Evolutionary conservation across 371 early-diverging fungal genomes (phyloP).

Genomic region (Zychaea mexicana): DNA sequence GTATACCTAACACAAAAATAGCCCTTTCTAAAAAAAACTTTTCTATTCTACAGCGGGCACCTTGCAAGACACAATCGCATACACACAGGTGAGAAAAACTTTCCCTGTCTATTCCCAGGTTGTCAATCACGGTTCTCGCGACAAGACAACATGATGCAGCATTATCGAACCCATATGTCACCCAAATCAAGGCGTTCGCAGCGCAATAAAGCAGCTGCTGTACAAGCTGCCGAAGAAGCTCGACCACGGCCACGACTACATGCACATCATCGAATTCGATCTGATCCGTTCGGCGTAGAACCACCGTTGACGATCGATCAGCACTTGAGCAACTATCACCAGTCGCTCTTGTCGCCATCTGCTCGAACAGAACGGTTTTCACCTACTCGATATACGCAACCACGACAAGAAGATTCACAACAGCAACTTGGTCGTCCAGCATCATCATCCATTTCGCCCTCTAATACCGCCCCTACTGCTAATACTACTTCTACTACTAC

Average conservation of each 20-base stretch:
- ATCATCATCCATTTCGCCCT: not conserved
- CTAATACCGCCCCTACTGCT: not conserved
- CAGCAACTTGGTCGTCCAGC: not conserved
- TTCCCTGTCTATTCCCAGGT: slow-evolving; percentile 77
- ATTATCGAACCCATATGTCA: slow-evolving; percentile 82
- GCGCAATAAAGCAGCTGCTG: slow-evolving; percentile 19
- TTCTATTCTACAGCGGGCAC: slow-evolving; percentile 60
- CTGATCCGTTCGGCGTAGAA: slow-evolving; percentile 39
- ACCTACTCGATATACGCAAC: slow-evolving; percentile 9
- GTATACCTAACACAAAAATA: not conserved
- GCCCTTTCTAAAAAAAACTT: not conserved
- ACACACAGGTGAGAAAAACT: slow-evolving; percentile 93
- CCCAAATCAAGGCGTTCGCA: slow-evolving; percentile 69
- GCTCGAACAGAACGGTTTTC: slow-evolving; percentile 16
- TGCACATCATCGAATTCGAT: slow-evolving; percentile 49
- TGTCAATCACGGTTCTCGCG: slow-evolving; percentile 88
- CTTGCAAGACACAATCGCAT: slow-evolving; percentile 88
- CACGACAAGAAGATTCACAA: not conserved
- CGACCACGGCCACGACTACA: slow-evolving; percentile 37
- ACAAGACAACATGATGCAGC: slow-evolving; percentile 92
- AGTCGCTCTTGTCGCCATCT: slow-evolving; percentile 9
- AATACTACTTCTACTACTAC: not conserved
- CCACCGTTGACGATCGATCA: slow-evolving; percentile 49
- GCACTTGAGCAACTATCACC: slow-evolving; percentile 42
- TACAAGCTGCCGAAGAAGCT: slow-evolving; percentile 10